Conservation (phyloP, 768 basidiomycete species). For the Phylloporus scabripes region DNA sequence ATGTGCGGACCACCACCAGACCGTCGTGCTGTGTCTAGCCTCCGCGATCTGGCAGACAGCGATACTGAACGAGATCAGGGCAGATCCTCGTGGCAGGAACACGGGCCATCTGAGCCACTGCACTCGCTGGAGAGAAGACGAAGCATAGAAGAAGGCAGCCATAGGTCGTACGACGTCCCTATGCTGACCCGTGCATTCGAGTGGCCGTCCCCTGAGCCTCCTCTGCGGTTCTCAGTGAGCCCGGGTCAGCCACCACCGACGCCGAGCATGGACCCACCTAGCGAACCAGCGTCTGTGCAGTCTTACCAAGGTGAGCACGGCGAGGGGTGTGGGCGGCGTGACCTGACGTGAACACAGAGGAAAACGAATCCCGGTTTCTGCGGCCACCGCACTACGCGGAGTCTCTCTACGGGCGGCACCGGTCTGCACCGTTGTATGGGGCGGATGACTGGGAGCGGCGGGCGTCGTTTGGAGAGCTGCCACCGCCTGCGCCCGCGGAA, state of each 20-base stretch:
- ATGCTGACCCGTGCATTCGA: slow-evolving; percentile 21
- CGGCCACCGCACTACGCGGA: slow-evolving; percentile 17
- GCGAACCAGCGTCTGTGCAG: slow-evolving; percentile 2
- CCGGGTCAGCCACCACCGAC: slow-evolving; percentile 15
- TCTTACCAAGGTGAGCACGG: slow-evolving; percentile 19
- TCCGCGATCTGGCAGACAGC: slow-evolving; percentile 30
- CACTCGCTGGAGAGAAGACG: slow-evolving; percentile 10
- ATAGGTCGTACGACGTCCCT: slow-evolving; percentile 11
- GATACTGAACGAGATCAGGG: slow-evolving; percentile 45
- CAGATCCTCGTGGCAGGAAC: slow-evolving; percentile 32
- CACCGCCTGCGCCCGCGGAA: slow-evolving; percentile 11
- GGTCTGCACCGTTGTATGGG: slow-evolving; percentile 21
- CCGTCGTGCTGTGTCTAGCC: slow-evolving; percentile 8
- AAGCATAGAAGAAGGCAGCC: slow-evolving; percentile 16
- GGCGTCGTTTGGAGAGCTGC: slow-evolving; percentile 18
- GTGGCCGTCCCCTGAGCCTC: slow-evolving; percentile 17
- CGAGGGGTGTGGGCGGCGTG: background rate
- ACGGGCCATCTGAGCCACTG: slow-evolving; percentile 8
- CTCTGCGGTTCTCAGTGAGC: slow-evolving; percentile 7
- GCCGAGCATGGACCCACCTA: slow-evolving; percentile 9
- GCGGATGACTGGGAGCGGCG: slow-evolving; percentile 21
- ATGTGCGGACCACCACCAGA: slow-evolving; percentile 23
- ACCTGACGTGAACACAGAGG: slow-evolving; percentile 14
- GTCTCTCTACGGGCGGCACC: slow-evolving; percentile 21
- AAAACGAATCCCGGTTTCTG: slow-evolving; percentile 15